Conservation (phyloP, 2,329 filamentous ascomycete species). For the Aotearoamyces nothofagi region DNA sequence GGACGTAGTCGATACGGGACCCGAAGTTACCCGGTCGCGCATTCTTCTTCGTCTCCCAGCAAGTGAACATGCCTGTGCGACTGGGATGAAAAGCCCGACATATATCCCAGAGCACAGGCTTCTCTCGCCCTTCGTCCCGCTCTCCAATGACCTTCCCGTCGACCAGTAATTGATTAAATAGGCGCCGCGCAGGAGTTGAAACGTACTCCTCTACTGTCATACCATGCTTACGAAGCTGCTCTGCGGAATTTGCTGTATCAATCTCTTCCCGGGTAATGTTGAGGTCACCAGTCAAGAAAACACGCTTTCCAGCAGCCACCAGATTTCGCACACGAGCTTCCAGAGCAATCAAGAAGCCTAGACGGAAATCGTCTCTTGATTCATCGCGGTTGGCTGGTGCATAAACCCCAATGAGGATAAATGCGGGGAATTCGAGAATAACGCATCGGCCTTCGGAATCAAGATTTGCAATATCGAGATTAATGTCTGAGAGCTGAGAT, state of each 20-base stretch:
- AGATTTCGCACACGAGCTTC: conserved; percentile 80
- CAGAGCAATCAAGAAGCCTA: conserved; percentile 64
- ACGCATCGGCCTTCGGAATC: conserved; percentile 90
- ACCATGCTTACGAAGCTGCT: conserved; percentile 55
- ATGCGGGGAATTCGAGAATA: conserved; percentile 83
- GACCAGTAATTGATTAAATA: conserved; percentile 77
- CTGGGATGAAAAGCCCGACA: conserved; percentile 67
- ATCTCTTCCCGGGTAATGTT: conserved; percentile 54
- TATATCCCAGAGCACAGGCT: conserved; percentile 67
- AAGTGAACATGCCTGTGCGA: conserved; percentile 88
- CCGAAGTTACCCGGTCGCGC: conserved; percentile 92
- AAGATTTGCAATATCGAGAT: conserved; percentile 53
- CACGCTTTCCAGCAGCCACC: conserved; percentile 62
- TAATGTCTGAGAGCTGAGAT: conserved; percentile 46
- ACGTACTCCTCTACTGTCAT: conserved; percentile 59
- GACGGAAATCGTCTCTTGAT: conserved; percentile 65
- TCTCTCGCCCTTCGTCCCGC: conserved; percentile 53
- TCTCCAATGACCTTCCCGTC: conserved; percentile 52
- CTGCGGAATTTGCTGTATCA: conserved; percentile 62
- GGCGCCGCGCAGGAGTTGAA: conserved; percentile 51
- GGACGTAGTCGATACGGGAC: conserved; percentile 82
- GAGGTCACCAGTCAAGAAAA: conserved; percentile 76
- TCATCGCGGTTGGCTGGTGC: conserved; percentile 83
- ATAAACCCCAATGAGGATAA: conserved; percentile 87
- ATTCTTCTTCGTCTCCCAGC: conserved; percentile 91